Evolutionary conservation across 208 protist genomes (phyloP).

Genomic region (Leishmania braziliensis): DNA sequence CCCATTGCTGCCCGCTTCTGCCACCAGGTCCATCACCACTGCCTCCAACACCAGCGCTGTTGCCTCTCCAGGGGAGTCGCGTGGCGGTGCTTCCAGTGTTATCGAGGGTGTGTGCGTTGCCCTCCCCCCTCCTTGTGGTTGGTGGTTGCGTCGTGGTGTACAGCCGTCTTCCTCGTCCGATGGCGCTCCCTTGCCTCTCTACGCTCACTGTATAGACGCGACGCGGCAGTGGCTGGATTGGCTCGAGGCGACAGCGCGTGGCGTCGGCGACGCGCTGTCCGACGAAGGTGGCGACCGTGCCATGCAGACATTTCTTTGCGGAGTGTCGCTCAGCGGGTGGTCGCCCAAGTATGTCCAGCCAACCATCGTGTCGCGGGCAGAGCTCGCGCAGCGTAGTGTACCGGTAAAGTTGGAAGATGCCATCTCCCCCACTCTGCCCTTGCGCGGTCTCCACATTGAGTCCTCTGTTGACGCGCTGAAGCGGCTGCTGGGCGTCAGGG

Average conservation of each 20-base stretch:
- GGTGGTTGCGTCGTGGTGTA: conserved; percentile 26
- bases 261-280: not conserved
- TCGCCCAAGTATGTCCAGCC: conserved; percentile 15
- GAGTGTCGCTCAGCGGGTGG: conserved; percentile 31
- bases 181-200: conserved; percentile 13
- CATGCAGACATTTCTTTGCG: conserved; percentile 6
- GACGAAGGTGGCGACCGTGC: not conserved
- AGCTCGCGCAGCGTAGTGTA: not conserved
- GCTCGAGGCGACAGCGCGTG: conserved; percentile 3
- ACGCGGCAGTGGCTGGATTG: conserved; percentile 32
- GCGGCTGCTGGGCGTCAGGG: conserved; percentile 5
- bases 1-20: not conserved
- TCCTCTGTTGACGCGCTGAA: conserved; percentile 1
- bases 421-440: conserved; percentile 18
- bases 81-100: not conserved
- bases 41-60: not conserved
- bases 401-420: conserved; percentile 9
- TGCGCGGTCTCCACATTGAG: conserved; percentile 32
- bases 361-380: not conserved
- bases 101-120: conserved; percentile 12
- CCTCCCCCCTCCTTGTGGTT: conserved; percentile 27
- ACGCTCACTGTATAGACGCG: conserved; percentile 24
- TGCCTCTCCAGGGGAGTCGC: not conserved
- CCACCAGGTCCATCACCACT: not conserved
- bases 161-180: not conserved